A percentile compares a stretch with the other conserved stretches of the same genome.
These are phyloP conservation scores for Nepenthes mirabilis DNA, from an alignment of 148 eudicot species.

Conservation along the genomic window DNA sequence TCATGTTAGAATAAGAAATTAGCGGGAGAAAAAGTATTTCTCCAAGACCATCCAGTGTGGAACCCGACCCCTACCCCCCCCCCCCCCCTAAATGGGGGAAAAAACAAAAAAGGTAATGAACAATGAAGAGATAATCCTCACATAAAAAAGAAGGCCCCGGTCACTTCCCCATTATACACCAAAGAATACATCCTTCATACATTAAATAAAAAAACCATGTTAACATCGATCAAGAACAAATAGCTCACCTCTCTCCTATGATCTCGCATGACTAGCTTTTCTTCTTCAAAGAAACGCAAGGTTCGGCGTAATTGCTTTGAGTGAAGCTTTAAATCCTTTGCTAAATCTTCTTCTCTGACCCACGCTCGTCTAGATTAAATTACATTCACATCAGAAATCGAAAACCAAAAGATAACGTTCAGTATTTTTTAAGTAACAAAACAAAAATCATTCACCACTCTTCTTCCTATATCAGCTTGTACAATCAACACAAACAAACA, in stretches of 20 bases:
- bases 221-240: background rate
- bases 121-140: no score
- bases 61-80: no score
- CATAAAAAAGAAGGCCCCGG: no score
- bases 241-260: constrained; percentile 81
- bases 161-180: no score
- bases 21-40: no score
- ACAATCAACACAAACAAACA: background rate
- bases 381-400: background rate
- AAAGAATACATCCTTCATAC: background rate
- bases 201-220: background rate
- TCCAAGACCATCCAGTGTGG: no score
- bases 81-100: no score
- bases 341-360: constrained; percentile 96
- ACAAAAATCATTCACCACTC: background rate
- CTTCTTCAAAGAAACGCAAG: constrained; percentile 90
- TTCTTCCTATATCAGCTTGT: background rate
- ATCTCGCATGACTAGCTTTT: constrained; percentile 81
- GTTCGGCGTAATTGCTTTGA: constrained; percentile 91
- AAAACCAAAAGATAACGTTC: background rate
- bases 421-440: background rate
- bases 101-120: no score
- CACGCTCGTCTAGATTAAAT: constrained; percentile 59
- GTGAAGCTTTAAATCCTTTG: constrained; percentile 89
- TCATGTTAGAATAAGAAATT: no score